Evolutionary conservation across 441 rosid genomes (phyloP), one percentile per base, ranked within the genome.

Genomic region (Mallotus repandus): DNA sequence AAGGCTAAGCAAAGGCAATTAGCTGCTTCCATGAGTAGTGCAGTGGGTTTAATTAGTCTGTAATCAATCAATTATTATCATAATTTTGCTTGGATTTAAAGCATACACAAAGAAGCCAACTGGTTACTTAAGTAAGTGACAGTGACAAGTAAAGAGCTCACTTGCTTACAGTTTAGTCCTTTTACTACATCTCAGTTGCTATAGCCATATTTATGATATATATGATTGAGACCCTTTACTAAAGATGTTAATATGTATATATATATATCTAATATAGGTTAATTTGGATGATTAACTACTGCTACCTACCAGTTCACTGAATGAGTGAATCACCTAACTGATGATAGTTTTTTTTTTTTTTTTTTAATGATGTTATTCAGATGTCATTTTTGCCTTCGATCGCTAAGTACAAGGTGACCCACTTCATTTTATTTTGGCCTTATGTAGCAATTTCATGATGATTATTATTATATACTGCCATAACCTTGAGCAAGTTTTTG

Each of bases 81-180:
- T 74, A 48, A 58, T 25, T 52, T 59, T 25, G 77, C 86, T 79
- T 84, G 14, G 66, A 66, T 77, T 75, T 70, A 64, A 84, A 84
- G 86, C 79, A 78, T 68, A 69, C 35, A 19, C 56, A 50, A 63
- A 67, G 3, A 14, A 38, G 22, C 35, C 21, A 56, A 57, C 64
- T 56, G 60, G 54, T 74, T 62, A 73, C 75, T 71, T 73, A 72
- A 49, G 76, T 38, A 59, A n/a, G 76, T 73, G 79, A 82, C 32
- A 29, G 64, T 68, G 82, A 76, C 73, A 58, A 77, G 77, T 66
- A 68, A 41, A 75, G 78, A 62, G 69, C 54, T 41, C 16, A 45
- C 45, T 64, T 45, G 59, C 46, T 54, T 53, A 19, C 45, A 70
- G 74, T 70, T 18, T 50, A 61, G 67, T 53, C 45, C 46, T 68